Conservation (phyloP, 2,329 filamentous ascomycete genomes). For the Mariannaea elegans region DNA sequence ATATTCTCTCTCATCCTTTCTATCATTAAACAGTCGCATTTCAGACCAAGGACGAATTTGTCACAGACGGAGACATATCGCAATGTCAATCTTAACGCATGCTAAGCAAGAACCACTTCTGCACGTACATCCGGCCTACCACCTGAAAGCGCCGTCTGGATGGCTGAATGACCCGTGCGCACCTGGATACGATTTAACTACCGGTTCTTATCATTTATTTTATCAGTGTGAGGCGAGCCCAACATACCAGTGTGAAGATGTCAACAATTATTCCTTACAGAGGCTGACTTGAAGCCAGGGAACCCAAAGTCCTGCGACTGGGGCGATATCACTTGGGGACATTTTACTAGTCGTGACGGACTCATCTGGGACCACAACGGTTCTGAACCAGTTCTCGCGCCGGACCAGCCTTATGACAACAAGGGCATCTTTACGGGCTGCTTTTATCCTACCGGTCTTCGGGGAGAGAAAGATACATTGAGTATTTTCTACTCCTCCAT, state of each 20-base stretch:
- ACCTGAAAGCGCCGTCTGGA: slow-evolving; percentile 33
- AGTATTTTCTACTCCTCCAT: slow-evolving; percentile 48
- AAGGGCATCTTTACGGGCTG: slow-evolving; percentile 63
- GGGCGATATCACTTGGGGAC: slow-evolving; percentile 57
- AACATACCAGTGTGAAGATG: too few species aligned
- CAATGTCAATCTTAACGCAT: too few species aligned
- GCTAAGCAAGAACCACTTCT: too few species aligned
- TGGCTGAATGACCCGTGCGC: slow-evolving; percentile 39
- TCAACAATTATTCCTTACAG: too few species aligned
- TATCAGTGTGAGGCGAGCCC: slow-evolving; percentile 32
- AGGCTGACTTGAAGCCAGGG: slow-evolving; percentile 25
- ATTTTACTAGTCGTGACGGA: slow-evolving; percentile 54
- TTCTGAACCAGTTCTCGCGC: slow-evolving; percentile 44
- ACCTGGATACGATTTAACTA: slow-evolving; percentile 31
- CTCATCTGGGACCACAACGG: slow-evolving; percentile 55
- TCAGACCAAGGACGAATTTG: too few species aligned
- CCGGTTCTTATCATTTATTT: slow-evolving; percentile 37
- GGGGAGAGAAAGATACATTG: slow-evolving; percentile 49
- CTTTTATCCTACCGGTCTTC: slow-evolving; percentile 56
- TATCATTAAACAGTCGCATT: too few species aligned
- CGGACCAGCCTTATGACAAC: slow-evolving; percentile 55
- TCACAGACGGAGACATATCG: too few species aligned
- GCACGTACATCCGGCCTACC: slow-evolving; percentile 25
- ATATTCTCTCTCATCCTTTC: too few species aligned
- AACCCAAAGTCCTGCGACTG: slow-evolving; percentile 50